Evolutionary conservation across 805 yeast genomes (phyloP).

Genomic region (Dipodascus geniculatus): DNA sequence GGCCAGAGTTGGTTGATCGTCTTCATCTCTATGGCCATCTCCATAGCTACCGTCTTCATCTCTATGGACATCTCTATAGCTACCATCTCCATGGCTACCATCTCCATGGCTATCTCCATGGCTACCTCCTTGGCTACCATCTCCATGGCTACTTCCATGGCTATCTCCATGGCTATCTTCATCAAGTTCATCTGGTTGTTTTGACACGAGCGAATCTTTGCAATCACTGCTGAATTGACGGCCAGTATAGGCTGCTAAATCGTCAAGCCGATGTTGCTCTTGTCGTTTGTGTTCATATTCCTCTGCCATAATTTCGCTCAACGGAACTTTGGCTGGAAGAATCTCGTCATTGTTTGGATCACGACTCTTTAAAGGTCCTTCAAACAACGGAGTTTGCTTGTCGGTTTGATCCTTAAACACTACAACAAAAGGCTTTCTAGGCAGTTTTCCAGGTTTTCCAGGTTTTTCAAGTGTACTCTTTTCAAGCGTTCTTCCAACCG

Average conservation of each 20-base stretch:
- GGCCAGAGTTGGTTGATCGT: conserved; percentile 37
- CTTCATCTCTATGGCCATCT: too few species aligned
- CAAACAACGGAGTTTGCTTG: background rate
- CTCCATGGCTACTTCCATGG: too few species aligned
- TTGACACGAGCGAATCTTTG: background rate
- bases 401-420: background rate
- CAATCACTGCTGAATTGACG: background rate
- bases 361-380: background rate
- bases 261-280: background rate
- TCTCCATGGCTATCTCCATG: too few species aligned
- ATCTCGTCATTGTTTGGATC: background rate
- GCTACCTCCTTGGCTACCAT: too few species aligned
- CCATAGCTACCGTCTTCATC: conserved; percentile 51
- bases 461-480: too few species aligned
- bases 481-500: too few species aligned
- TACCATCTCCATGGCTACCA: too few species aligned
- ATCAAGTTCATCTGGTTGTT: background rate
- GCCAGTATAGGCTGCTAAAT: background rate
- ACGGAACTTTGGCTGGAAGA: background rate
- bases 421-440: background rate
- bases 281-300: background rate
- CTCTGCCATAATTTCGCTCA: background rate
- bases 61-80: conserved; percentile 76
- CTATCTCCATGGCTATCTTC: conserved; percentile 75
- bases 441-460: background rate